Conservation (phyloP, 441 rosid species). For the Erodium moschatum region DNA sequence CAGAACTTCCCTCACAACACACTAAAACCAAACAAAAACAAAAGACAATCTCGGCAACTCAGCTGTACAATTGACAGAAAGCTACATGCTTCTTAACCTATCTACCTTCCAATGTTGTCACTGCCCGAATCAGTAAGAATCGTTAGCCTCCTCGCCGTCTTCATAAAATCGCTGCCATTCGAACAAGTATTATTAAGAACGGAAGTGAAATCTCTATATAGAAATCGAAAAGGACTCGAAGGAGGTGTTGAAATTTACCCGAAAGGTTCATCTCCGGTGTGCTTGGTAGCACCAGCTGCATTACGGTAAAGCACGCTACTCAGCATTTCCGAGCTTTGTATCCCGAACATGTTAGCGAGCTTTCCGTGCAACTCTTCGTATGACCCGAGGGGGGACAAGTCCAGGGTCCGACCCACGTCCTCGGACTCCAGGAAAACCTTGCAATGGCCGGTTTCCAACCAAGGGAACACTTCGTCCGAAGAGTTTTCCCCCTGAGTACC, state of each 20-base stretch:
- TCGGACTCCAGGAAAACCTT: conserved; percentile 86
- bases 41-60: background rate
- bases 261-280: conserved; percentile 73
- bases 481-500: background rate
- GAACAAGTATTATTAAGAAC: background rate
- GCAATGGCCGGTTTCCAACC: conserved; percentile 60
- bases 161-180: conserved; percentile 47
- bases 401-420: conserved; percentile 75
- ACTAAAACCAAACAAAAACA: background rate
- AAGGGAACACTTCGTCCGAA: background rate
- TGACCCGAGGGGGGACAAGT: conserved; percentile 60
- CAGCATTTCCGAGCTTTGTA: conserved; percentile 51
- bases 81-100: background rate
- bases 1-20: background rate
- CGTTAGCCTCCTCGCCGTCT: conserved; percentile 62
- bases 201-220: background rate
- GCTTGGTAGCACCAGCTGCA: conserved; percentile 48
- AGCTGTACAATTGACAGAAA: conserved; percentile 5
- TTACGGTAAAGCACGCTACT: conserved; percentile 59
- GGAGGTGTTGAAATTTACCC: conserved; percentile 34
- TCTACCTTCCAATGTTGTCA: conserved; percentile 49
- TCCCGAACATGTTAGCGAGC: conserved; percentile 65
- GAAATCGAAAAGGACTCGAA: background rate
- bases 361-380: conserved; percentile 62
- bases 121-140: conserved; percentile 46